Percentiles rank a stretch among this genome's conserved stretches.
phyloP scores from a whole-genome alignment of 2,329 filamentous ascomycete genomes.

The Microascus cirrosus region DNA sequence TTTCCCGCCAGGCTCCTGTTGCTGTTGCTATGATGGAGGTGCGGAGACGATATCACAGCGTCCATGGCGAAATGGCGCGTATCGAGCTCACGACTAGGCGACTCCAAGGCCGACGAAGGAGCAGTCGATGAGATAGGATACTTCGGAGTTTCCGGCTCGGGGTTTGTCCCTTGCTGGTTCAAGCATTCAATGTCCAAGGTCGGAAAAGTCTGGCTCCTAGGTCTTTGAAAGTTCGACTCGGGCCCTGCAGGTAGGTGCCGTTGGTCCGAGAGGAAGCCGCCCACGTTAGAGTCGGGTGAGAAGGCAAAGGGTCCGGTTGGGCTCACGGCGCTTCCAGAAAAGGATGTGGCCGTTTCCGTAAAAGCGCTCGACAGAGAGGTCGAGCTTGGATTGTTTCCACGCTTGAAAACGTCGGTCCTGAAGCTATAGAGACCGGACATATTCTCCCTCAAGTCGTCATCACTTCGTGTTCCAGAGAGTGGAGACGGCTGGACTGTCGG shows the following conservation, averaged over 20 bases:
- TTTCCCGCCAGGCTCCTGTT: conserved; percentile 32
- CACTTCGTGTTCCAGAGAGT: conserved; percentile 56
- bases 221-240: conserved; percentile 52
- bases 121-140: conserved; percentile 41
- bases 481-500: conserved; percentile 57
- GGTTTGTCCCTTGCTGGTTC: conserved; percentile 21
- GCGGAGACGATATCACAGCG: conserved; percentile 19
- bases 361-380: conserved; percentile 59
- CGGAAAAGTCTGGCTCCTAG: conserved; percentile 79
- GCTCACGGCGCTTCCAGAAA: conserved; percentile 61
- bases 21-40: conserved; percentile 40
- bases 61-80: conserved; percentile 19
- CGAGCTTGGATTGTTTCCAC: conserved; percentile 50
- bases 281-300: conserved; percentile 60
- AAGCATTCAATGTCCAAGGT: conserved; percentile 53
- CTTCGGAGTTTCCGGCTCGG: conserved; percentile 11
- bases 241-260: conserved; percentile 10
- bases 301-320: conserved; percentile 66
- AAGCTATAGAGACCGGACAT: not conserved
- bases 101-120: conserved; percentile 28
- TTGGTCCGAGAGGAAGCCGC: conserved; percentile 46
- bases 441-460: conserved; percentile 55
- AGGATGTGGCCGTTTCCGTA: conserved; percentile 44
- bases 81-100: conserved; percentile 39
- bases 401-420: not conserved